A percentile compares a stretch with the other conserved stretches of the same genome.
These are phyloP conservation scores for Amanita polypyramis DNA, from an alignment of 768 basidiomycete species.

Conservation along the genomic window DNA sequence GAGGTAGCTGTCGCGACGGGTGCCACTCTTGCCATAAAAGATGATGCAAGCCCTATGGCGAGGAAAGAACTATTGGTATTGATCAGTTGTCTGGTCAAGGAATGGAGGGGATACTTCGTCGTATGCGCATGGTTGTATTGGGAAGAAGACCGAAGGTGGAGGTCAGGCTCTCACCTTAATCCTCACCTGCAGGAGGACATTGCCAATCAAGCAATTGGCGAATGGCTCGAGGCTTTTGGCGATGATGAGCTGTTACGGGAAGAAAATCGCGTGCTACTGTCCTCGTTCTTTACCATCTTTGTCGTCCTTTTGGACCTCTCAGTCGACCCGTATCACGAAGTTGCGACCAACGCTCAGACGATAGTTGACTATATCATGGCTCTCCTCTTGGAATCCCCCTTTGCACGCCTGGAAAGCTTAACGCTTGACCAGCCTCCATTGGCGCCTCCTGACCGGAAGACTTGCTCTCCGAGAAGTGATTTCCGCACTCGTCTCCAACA, in stretches of 20 bases:
- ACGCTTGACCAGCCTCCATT: constrained; percentile 46
- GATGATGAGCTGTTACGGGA: constrained; percentile 58
- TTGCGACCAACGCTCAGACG: constrained; percentile 83
- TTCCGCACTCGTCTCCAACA: constrained; percentile 38
- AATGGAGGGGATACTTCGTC: constrained; percentile 94
- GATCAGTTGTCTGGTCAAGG: constrained; percentile 87
- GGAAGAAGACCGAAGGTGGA: constrained; percentile 78
- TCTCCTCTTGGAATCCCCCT: constrained; percentile 81
- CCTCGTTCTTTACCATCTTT: constrained; percentile 93
- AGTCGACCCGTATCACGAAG: constrained; percentile 87
- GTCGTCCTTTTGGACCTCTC: constrained; percentile 83
- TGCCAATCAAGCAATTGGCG: constrained; percentile 57
- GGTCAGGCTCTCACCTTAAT: constrained; percentile 25
- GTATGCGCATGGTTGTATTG: constrained; percentile 95
- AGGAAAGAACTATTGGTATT: constrained; percentile 88
- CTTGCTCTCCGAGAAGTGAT: constrained; percentile 25
- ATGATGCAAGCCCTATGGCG: constrained; percentile 95
- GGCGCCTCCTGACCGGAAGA: constrained; percentile 26
- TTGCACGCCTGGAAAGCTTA: constrained; percentile 60
- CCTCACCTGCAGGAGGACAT: constrained; percentile 50
- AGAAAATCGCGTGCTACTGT: constrained; percentile 74
- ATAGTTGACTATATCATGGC: constrained; percentile 91
- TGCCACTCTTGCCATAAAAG: constrained; percentile 78
- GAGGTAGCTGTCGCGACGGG: constrained; percentile 90
- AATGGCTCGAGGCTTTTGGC: constrained; percentile 68